phyloP scores from a whole-genome alignment of 305 asterid genomes.

The Caryopteris hybrid region DNA sequence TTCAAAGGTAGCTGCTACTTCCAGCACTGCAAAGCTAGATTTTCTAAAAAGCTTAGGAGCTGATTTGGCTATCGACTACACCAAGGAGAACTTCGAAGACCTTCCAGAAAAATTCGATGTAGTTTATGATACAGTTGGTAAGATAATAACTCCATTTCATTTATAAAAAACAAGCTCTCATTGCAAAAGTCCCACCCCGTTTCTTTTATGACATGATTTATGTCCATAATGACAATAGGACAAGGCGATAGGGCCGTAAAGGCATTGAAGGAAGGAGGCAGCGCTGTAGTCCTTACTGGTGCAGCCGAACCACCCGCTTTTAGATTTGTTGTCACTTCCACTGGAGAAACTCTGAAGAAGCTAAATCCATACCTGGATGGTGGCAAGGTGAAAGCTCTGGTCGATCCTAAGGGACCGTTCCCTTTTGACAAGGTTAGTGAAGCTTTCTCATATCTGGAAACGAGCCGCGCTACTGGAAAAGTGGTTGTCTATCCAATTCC shows the following conservation, averaged over 20 bases:
- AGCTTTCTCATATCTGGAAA: conserved; percentile 74
- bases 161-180: not conserved
- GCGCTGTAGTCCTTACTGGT: conserved; percentile 72
- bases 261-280: conserved; percentile 84
- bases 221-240: conserved; percentile 38
- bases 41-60: conserved; percentile 72
- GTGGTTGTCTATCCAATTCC: conserved; percentile 78
- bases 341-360: conserved; percentile 57
- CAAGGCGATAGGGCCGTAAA: conserved; percentile 80
- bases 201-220: not conserved
- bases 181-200: not conserved
- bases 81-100: conserved; percentile 72
- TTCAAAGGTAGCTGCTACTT: conserved; percentile 76
- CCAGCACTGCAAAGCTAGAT: conserved; percentile 69
- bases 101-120: conserved; percentile 69
- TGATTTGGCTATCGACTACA: conserved; percentile 82
- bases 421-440: conserved; percentile 65
- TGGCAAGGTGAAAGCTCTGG: conserved; percentile 63
- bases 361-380: conserved; percentile 70
- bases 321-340: conserved; percentile 80
- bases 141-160: conserved; percentile 9
- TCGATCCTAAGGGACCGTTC: conserved; percentile 80
- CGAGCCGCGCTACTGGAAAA: conserved; percentile 72
- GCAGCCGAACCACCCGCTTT: conserved; percentile 82
- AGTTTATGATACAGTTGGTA: conserved; percentile 85